Percentiles rank a stretch among this genome's conserved stretches.
Conservation (phyloP, 306 rosid species). For the Castanea crenata region DNA sequence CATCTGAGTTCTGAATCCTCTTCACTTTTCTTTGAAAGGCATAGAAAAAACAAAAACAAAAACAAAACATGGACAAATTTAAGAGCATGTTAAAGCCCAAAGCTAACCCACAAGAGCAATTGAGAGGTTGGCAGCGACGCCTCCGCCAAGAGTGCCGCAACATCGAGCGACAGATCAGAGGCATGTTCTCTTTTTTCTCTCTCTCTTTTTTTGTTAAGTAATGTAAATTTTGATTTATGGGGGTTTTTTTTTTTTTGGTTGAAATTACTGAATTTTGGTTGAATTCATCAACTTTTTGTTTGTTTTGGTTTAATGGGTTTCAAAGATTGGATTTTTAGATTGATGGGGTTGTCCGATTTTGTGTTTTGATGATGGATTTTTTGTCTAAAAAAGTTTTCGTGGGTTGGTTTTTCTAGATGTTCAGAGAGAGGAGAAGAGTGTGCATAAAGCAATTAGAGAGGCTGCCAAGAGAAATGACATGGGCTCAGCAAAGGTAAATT, state of each 20-base stretch:
- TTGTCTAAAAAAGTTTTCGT: background rate
- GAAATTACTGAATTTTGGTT: background rate
- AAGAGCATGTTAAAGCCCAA: slow-evolving; percentile 74
- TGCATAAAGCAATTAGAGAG: slow-evolving; percentile 84
- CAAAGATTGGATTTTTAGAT: background rate
- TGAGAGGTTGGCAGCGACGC: slow-evolving; percentile 83
- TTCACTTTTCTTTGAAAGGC: background rate
- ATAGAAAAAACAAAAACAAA: background rate
- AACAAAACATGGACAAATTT: slow-evolving; percentile 60
- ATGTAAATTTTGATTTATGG: background rate
- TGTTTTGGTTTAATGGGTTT: background rate
- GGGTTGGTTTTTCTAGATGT: slow-evolving; percentile 56
- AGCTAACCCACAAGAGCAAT: slow-evolving; percentile 62
- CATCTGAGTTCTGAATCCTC: too few relatives aligned
- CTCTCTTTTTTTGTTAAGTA: background rate
- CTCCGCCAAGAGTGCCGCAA: slow-evolving; percentile 93
- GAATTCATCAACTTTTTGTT: background rate
- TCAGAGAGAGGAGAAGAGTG: slow-evolving; percentile 84
- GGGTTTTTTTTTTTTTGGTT: background rate
- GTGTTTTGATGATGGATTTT: background rate
- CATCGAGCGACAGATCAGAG: slow-evolving; percentile 92
- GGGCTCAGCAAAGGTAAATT: slow-evolving; percentile 87
- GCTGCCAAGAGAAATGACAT: slow-evolving; percentile 97
- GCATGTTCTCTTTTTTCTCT: slow-evolving; percentile 25
- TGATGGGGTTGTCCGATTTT: slow-evolving; percentile 3